These are phyloP conservation scores for Saturnispora hagleri DNA, from an alignment of 805 yeast species.

Conservation along the genomic window DNA sequence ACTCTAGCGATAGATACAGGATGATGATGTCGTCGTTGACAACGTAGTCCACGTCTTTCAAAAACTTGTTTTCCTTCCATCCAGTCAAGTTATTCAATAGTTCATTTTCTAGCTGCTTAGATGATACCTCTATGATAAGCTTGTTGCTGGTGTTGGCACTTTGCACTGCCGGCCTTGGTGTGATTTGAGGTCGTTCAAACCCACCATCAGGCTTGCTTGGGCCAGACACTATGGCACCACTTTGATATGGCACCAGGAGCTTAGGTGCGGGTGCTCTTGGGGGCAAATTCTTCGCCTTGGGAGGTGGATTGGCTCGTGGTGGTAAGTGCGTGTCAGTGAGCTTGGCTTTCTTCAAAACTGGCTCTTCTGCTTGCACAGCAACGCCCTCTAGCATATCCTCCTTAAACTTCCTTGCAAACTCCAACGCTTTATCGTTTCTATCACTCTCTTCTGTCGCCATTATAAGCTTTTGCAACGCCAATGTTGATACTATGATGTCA, in stretches of 20 bases:
- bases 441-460: background rate
- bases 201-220: background rate
- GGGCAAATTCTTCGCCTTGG: background rate
- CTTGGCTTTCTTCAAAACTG: slow-evolving; percentile 5
- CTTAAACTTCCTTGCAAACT: background rate
- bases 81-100: slow-evolving; percentile 42
- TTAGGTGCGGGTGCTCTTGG: slow-evolving; percentile 6
- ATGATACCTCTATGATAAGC: slow-evolving; percentile 40
- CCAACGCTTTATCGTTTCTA: background rate
- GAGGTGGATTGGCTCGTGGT: slow-evolving; percentile 7
- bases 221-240: background rate
- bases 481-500: no score
- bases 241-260: background rate
- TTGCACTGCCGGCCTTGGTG: background rate
- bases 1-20: slow-evolving; percentile 56
- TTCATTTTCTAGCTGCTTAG: slow-evolving; percentile 68
- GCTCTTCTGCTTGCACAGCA: background rate
- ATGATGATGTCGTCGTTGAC: slow-evolving; percentile 48
- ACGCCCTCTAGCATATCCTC: background rate
- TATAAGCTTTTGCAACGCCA: background rate
- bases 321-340: background rate
- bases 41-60: slow-evolving; percentile 53
- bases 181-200: background rate
- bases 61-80: slow-evolving; percentile 43
- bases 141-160: slow-evolving; percentile 2